Base-by-base conservation (phyloP, 148 eudicot genomes). In the Pharnaceum exiguum region DNA sequence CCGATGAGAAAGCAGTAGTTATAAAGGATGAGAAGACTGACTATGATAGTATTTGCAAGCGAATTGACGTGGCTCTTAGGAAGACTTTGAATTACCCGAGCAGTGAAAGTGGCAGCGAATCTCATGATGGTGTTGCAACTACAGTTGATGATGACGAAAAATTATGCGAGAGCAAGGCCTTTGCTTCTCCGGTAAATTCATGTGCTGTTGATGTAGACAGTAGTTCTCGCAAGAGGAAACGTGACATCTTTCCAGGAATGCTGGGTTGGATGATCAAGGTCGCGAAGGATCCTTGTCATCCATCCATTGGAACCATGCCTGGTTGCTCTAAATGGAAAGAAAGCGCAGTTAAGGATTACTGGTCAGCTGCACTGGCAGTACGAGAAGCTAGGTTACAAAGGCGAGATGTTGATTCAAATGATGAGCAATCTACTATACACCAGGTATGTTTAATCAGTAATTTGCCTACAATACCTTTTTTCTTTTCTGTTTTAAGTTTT, bases 221-320 rank as follows among this genome's bases (percentile, higher is more conserved):
- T 66, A 49, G 54, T 63, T 63, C 68, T 65, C 71, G 74, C 29
- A 87, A 87, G 84, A 79, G 94, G 68, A 83, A 81, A 52, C 73
- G 81, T 57, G 77, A 77, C 43, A 26, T 59, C 59, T 48, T 69
- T 59, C 44, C 60, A 17, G 81, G 46, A 69, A 82, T 78, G 83
- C 69, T 91, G 63, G 53, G 62, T 49, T 91, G 98, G 98, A 47
- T 87, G 57, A 60, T 13, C 25, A 42, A 79, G 38, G 77, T 67
- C 35, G 87, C 98, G 10, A 81, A 72, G 57, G 63, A 68, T 65
- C 73, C 96, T 46, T 37, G 65, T 66, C 65, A 79, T 62, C 65
- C 66, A 27, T 66, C 77, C 48, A 62, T 70, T 15, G 81, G 82
- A 64, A 47, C 16, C 23, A 10, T 61, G 26, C 74, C 68, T 4